Percentiles rank a stretch among this genome's conserved stretches.
These are phyloP conservation scores for Ilyonectria sp. DNA, from an alignment of 2,329 filamentous ascomycete species.

Conservation along the genomic window DNA sequence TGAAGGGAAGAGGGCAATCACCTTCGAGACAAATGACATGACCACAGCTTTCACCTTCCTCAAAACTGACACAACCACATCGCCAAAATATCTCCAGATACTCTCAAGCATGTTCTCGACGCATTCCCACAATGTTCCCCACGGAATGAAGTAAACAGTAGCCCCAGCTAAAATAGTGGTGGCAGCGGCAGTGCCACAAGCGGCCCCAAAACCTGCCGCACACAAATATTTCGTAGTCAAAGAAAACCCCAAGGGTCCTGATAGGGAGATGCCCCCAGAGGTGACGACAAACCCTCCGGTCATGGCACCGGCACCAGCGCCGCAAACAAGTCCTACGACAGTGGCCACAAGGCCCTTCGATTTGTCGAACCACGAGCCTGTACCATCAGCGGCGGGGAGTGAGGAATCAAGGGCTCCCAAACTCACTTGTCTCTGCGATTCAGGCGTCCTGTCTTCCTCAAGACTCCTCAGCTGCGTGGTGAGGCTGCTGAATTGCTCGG, in stretches of 20 bases:
- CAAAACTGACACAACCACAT: neutral
- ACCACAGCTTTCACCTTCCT: slow-evolving; percentile 10
- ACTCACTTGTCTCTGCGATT: slow-evolving; percentile 5
- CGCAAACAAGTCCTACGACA: neutral
- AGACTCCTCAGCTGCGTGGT: neutral
- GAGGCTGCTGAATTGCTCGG: neutral
- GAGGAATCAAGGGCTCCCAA: neutral
- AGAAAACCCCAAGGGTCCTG: slow-evolving; percentile 3
- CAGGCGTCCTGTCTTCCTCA: neutral
- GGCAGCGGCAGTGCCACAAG: neutral
- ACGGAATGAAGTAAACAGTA: slow-evolving; percentile 13
- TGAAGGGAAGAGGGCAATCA: too few species aligned
- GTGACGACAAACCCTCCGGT: slow-evolving; percentile 3
- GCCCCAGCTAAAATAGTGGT: neutral
- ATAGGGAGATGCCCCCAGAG: slow-evolving; percentile 7
- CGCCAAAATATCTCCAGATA: slow-evolving; percentile 4
- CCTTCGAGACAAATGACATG: too few species aligned
- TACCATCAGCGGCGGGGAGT: slow-evolving; percentile 11
- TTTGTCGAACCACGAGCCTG: slow-evolving; percentile 7
- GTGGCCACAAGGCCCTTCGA: slow-evolving; percentile 13
- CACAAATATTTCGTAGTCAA: slow-evolving; percentile 13
- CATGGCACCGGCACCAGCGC: neutral
- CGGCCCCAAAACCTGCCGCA: neutral
- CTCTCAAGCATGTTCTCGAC: neutral
- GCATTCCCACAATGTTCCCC: slow-evolving; percentile 6